Evolutionary conservation across 352 stramenopile species (phyloP).

Genomic region (Pythium monospermum): DNA sequence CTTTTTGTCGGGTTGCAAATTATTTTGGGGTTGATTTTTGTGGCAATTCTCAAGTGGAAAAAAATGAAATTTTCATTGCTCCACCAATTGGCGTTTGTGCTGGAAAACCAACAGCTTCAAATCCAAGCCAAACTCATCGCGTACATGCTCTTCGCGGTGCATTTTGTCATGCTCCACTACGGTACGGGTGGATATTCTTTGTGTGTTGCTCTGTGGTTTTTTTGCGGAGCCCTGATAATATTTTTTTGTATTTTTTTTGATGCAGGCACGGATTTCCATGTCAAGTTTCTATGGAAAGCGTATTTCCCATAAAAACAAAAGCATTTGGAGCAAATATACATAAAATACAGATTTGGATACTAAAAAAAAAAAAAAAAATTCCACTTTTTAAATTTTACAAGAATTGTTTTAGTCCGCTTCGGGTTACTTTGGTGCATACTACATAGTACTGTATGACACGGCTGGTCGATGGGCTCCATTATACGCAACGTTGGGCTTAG

Average conservation of each 20-base stretch:
- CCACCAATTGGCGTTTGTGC: constrained; percentile 13
- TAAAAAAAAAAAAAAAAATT: too few species aligned
- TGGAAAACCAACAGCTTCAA: constrained; percentile 10
- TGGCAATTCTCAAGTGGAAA: not conserved
- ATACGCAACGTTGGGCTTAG: too few species aligned
- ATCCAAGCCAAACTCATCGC: constrained; percentile 12
- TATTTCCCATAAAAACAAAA: not conserved
- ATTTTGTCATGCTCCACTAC: constrained; percentile 10
- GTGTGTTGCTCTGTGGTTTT: not conserved
- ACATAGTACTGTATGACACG: too few species aligned
- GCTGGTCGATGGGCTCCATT: too few species aligned
- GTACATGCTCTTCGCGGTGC: constrained; percentile 2
- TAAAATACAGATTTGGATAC: not conserved
- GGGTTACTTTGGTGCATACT: too few species aligned
- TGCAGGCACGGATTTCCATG: constrained; percentile 5
- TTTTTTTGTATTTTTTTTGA: not conserved
- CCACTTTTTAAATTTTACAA: too few species aligned
- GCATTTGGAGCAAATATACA: not conserved
- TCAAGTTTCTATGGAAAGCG: constrained; percentile 1
- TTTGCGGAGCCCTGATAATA: too few species aligned
- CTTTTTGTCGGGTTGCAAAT: not conserved
- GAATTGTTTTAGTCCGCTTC: too few species aligned
- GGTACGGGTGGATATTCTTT: not conserved
- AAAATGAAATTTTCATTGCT: not conserved
- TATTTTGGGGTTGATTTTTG: not conserved